A percentile compares a stretch with the other conserved stretches of the same genome.
phyloP scores from a whole-genome alignment of 2,329 filamentous ascomycete genomes.

The Penicillium janthinellum region DNA sequence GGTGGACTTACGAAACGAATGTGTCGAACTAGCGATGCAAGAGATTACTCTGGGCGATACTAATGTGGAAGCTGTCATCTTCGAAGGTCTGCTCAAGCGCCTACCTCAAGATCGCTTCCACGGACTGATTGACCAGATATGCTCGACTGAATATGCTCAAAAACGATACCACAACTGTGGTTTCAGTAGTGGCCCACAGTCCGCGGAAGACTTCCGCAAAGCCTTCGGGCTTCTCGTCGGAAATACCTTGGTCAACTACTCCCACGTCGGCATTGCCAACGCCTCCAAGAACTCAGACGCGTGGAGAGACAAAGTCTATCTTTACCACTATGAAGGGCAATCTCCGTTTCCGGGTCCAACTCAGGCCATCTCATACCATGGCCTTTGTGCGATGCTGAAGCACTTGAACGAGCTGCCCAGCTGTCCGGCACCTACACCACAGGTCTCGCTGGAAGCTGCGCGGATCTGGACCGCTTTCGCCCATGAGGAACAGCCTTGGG shows the following conservation, averaged over 20 bases:
- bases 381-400: conserved; percentile 10
- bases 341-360: conserved; percentile 12
- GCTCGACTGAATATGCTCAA: background rate
- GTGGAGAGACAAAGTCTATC: conserved; percentile 4
- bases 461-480: conserved; percentile 11
- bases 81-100: conserved; percentile 6
- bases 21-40: conserved; percentile 8
- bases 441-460: conserved; percentile 6
- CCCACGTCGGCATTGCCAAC: conserved; percentile 4
- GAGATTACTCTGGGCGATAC: conserved; percentile 11
- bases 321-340: conserved; percentile 13
- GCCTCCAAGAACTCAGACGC: background rate
- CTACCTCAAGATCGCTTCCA: conserved; percentile 5
- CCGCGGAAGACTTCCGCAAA: conserved; percentile 6
- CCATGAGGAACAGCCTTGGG: conserved; percentile 13
- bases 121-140: background rate
- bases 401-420: conserved; percentile 10
- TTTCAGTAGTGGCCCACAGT: conserved; percentile 2
- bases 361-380: conserved; percentile 12
- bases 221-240: conserved; percentile 11
- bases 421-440: conserved; percentile 7
- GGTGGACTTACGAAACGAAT: conserved; percentile 7
- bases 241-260: conserved; percentile 4
- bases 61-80: conserved; percentile 11
- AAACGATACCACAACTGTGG: conserved; percentile 7